A percentile compares a stretch with the other conserved stretches of the same genome.
Conservation (phyloP, 176 grass and related monocot species). For the Aegilops umbellulata region DNA sequence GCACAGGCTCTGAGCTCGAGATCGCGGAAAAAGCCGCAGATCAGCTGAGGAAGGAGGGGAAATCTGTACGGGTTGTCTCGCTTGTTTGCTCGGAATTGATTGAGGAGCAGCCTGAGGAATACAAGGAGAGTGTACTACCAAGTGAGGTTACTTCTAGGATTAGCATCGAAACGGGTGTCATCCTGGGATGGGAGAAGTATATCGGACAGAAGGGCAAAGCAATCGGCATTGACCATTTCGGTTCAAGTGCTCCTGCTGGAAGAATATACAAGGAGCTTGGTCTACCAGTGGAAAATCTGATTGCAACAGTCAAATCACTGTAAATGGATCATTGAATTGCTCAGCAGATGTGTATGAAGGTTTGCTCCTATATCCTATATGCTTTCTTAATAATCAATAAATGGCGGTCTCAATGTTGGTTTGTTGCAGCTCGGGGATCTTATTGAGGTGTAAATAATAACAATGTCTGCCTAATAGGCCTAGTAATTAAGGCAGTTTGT, state of each 20-base stretch:
- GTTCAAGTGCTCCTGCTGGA: slow-evolving; percentile 39
- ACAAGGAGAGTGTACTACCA: slow-evolving; percentile 48
- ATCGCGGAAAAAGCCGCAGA: slow-evolving; percentile 44
- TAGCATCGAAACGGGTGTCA: slow-evolving; percentile 49
- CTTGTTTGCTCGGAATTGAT: slow-evolving; percentile 62
- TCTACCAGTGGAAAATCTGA: slow-evolving; percentile 42
- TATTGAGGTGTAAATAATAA: neutral
- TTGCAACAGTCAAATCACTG: slow-evolving; percentile 30
- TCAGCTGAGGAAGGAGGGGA: slow-evolving; percentile 38
- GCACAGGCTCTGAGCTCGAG: slow-evolving; percentile 55
- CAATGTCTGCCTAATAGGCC: neutral
- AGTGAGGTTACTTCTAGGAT: slow-evolving; percentile 39
- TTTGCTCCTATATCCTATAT: neutral
- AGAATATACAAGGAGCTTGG: slow-evolving; percentile 60
- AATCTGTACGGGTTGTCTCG: slow-evolving; percentile 42
- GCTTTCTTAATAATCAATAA: neutral
- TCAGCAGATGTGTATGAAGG: neutral
- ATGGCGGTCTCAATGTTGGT: neutral
- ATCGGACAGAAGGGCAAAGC: slow-evolving; percentile 39
- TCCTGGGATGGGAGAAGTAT: slow-evolving; percentile 54
- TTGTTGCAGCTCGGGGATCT: neutral
- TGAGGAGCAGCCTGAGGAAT: slow-evolving; percentile 50
- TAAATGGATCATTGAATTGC: neutral
- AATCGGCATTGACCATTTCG: slow-evolving; percentile 39
- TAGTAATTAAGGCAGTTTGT: neutral